Evolutionary conservation across 225 moss, liverwort and hornwort genomes (phyloP).

Genomic region (Straminergon stramineum): DNA sequence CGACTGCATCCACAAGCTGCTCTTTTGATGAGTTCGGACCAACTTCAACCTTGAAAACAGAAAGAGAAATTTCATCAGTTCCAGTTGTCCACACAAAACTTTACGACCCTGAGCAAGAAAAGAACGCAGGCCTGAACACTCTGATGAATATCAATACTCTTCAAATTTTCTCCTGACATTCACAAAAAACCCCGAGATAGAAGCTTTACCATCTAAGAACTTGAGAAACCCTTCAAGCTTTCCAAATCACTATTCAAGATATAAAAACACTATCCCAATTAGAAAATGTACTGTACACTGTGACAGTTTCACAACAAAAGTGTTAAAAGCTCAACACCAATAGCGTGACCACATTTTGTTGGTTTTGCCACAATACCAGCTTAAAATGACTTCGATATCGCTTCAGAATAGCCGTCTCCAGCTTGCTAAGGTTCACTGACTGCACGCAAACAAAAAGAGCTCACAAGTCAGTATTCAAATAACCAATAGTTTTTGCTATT

Average conservation of each 20-base stretch:
- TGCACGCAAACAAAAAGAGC: background rate
- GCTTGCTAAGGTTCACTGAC: conserved; percentile 49
- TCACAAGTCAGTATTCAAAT: background rate
- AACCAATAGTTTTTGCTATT: background rate
- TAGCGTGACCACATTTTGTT: background rate
- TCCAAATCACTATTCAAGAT: background rate
- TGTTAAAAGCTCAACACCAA: background rate
- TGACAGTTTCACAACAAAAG: background rate
- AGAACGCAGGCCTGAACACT: background rate
- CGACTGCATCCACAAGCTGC: conserved; percentile 54
- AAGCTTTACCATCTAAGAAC: background rate
- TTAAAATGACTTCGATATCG: conserved; percentile 50
- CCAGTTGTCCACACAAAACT: background rate
- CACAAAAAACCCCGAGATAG: background rate
- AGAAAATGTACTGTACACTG: background rate
- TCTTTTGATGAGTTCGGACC: conserved; percentile 52
- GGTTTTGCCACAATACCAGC: conserved; percentile 9
- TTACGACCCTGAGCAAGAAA: background rate
- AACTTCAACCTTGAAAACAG: conserved; percentile 30
- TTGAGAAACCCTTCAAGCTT: background rate
- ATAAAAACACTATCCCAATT: background rate
- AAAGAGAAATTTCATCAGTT: background rate
- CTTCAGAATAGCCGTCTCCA: conserved; percentile 45
- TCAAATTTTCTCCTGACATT: background rate
- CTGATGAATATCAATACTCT: background rate